Percentiles rank a stretch among this genome's conserved stretches.
Conservation (phyloP, 2,329 filamentous ascomycete species). For the Mycocentrospora acerina region DNA sequence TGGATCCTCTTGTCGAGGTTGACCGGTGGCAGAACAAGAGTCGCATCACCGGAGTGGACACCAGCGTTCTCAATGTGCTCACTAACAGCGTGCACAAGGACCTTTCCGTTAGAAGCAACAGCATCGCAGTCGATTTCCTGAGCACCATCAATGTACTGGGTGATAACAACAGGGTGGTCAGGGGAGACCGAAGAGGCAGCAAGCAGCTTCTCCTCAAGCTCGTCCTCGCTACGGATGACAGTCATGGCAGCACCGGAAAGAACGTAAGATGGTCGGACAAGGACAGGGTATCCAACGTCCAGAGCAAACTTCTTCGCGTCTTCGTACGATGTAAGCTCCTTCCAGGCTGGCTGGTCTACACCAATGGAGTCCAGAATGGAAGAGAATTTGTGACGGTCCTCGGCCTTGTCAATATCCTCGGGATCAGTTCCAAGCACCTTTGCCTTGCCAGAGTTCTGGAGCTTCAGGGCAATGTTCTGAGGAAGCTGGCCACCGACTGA, state of each 20-base stretch:
- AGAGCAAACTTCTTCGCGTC: slow-evolving; percentile 87
- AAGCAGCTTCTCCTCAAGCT: slow-evolving; percentile 92
- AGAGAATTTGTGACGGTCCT: slow-evolving; percentile 98
- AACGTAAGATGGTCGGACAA: slow-evolving; percentile 93
- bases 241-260: slow-evolving; percentile 98
- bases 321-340: slow-evolving; percentile 86
- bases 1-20: slow-evolving; percentile 76
- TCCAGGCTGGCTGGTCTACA: slow-evolving; percentile 96
- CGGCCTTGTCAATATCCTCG: slow-evolving; percentile 93
- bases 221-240: slow-evolving; percentile 82
- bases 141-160: slow-evolving; percentile 95
- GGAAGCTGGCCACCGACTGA: slow-evolving; percentile 95
- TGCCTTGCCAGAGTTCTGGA: slow-evolving; percentile 88
- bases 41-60: slow-evolving; percentile 97
- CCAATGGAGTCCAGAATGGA: slow-evolving; percentile 96
- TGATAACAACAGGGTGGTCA: slow-evolving; percentile 97
- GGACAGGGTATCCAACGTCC: slow-evolving; percentile 85
- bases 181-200: slow-evolving; percentile 89
- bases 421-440: slow-evolving; percentile 92
- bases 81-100: slow-evolving; percentile 87
- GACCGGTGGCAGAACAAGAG: slow-evolving; percentile 84
- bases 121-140: slow-evolving; percentile 96
- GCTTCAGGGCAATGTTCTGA: slow-evolving; percentile 92
- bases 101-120: slow-evolving; percentile 81
- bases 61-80: slow-evolving; percentile 97